These are phyloP conservation scores for Oenanthe javanica DNA, from an alignment of 140 eudicot genomes.

Conservation along the genomic window DNA sequence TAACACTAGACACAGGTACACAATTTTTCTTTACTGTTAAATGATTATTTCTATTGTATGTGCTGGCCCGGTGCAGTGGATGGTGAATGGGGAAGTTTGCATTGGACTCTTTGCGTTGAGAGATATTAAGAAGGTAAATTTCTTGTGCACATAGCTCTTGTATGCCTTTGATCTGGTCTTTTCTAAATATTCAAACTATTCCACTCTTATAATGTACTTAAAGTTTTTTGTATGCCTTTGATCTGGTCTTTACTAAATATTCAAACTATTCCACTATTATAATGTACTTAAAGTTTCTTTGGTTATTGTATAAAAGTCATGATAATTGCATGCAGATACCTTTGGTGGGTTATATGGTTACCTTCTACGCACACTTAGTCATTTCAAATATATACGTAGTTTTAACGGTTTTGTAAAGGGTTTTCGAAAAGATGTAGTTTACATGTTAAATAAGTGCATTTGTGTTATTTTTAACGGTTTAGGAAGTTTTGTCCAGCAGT, in stretches of 20 bases:
- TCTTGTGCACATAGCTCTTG: background rate
- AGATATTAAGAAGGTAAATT: slow-evolving; percentile 70
- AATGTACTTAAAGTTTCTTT: background rate
- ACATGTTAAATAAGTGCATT: slow-evolving; percentile 1
- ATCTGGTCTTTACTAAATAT: too few relatives aligned
- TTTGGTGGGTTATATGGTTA: background rate
- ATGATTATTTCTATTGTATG: slow-evolving; percentile 13
- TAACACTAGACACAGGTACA: background rate
- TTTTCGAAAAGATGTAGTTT: background rate
- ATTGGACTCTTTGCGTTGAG: slow-evolving; percentile 82
- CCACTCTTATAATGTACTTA: background rate
- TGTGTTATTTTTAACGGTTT: background rate
- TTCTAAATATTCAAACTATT: background rate
- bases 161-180: background rate
- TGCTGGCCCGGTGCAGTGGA: slow-evolving; percentile 60
- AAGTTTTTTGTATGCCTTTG: too few relatives aligned
- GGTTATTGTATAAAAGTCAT: background rate
- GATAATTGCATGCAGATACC: background rate
- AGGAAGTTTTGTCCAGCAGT: background rate
- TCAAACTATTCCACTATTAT: too few relatives aligned
- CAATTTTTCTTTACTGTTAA: background rate
- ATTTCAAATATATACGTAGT: background rate
- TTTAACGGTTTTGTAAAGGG: background rate
- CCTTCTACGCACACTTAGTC: background rate
- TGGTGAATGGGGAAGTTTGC: slow-evolving; percentile 98